Percentiles rank a stretch among this genome's conserved stretches.
Conservation (phyloP, 176 grass and related monocot genomes). For the Oryza glumipatula region DNA sequence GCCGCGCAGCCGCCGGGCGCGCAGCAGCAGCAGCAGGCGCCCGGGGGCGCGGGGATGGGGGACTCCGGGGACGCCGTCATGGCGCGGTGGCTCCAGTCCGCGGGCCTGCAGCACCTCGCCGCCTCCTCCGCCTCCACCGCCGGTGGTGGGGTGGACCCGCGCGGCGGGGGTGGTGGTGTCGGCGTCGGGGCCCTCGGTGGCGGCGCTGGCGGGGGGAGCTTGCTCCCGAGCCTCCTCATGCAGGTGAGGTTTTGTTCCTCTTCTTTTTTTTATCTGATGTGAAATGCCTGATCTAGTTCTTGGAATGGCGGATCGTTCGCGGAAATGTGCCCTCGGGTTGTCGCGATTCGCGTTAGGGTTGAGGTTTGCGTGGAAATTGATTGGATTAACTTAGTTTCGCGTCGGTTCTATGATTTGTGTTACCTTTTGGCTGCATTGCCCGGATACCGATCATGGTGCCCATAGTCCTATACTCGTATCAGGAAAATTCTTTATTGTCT, state of each 20-base stretch:
- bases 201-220: conserved; percentile 37
- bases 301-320: conserved; percentile 18
- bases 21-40: conserved; percentile 27
- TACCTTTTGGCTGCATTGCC: background rate
- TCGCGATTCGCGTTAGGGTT: background rate
- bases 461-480: too few species aligned
- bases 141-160: conserved; percentile 1
- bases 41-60: conserved; percentile 43
- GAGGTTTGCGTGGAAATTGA: background rate
- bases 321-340: background rate
- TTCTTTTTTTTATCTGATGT: background rate
- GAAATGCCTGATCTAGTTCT: conserved; percentile 29
- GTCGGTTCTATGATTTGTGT: background rate
- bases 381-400: conserved; percentile 23
- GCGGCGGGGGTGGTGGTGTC: conserved; percentile 34
- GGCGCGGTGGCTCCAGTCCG: conserved; percentile 96
- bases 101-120: conserved; percentile 93
- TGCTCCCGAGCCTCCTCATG: conserved; percentile 86
- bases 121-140: conserved; percentile 13
- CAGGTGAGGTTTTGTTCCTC: conserved; percentile 54
- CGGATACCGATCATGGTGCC: background rate
- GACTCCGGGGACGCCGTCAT: conserved; percentile 86
- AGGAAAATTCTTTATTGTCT: background rate
- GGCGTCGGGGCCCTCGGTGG: conserved; percentile 36
- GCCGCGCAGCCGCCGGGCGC: conserved; percentile 15